Base-by-base conservation (phyloP, 106 monocot genomes). In the Cymbidium sinense region DNA sequence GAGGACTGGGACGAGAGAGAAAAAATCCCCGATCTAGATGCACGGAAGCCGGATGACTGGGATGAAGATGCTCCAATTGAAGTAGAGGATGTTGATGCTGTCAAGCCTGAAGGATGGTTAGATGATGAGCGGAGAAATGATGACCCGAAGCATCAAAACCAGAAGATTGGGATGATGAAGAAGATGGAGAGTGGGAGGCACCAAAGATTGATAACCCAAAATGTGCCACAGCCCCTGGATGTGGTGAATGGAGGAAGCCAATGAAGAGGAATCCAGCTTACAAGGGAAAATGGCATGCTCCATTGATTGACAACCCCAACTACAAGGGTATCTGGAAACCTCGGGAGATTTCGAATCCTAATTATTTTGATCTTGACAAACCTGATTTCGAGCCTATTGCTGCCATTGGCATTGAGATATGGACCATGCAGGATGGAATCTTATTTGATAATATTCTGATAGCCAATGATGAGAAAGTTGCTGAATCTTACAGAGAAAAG, bases 391-490 rank as follows among this genome's bases (percentile, higher is more conserved):
- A 92, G 86, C 88, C 91, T 15, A 83, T 92, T 77, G 88, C 88
- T 67, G 83, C 91, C 67, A 85, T 92, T 67, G 91, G 91, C 18
- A 92, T 92, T 31, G 91, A 92, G 65, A 92, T 92, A 10, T 92
- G 91, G 91, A 92, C 91, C 13, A 92, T 92, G 91, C 91, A 92
- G 77, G 91, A 89, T 76, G 88, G 91, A 2, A 92, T 92, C 50
- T 78, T 92, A 33, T 92, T 88, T 78, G 91, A 92, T 73, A 92
- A 92, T 79, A 85, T 92, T 43, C 72, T 92, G 81, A 89, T 92
- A 67, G 78, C 79, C 0, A 71, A 33, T 58, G 85, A 86, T 55
- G 86, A 92, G 76, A 87, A 89, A 79, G 82, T 81, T 30, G 86
- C 91, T 0, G 83, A 87, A 47, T 83, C 82, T 0, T 85, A 82